Base-by-base conservation (phyloP, 805 yeast genomes). In the Barnettozyma sp. region DNA sequence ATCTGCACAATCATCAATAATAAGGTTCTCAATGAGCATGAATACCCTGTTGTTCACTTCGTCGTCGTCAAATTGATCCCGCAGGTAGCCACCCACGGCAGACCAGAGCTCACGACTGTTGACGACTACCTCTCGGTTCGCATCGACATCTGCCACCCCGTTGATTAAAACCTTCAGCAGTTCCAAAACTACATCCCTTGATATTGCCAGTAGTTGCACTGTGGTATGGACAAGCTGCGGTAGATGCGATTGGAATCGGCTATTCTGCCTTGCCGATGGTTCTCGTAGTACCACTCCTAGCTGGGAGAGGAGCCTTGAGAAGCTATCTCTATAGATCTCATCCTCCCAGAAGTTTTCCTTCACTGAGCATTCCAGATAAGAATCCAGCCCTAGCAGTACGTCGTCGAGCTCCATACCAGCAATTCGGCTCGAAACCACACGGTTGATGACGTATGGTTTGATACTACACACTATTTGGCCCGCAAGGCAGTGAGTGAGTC, bases 121-220 rank as follows among this genome's bases (percentile, higher is more conserved):
- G 4, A 35, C 35, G 5, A 49, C 38, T 3, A 23, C 18, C 6
- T 29, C 25, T 38, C 57, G 39, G 35, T 54, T 54, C 5, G 8
- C 20, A 11, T 44, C 48, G 24, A 40, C 44, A 42, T 54, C 57
- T 16, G 56, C 58, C 17, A 54, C 45, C 2, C 46, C 46, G 31
- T 54, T 54, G 10, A 49, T 49, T 23, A 52, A 22, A 3, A 51
- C 57, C 17, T 54, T 40, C 13, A 51, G 14, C 18, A 44, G 9
- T 18, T 51, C 54, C 39, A 46, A 10, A 2, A 35, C 16, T 6
- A 50, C 6, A 1, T 38, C 41, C 22, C 47, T 33, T 9, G 25
- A 36, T 2, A 17, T 20, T 7, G 39, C 45, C 3, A 50, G n/a
- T 10, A 46, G 35, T 22, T 40, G 45, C 3, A 21, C 40, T 7